Conservation (phyloP, 805 yeast species). For the Saturnispora serradocipensis region DNA sequence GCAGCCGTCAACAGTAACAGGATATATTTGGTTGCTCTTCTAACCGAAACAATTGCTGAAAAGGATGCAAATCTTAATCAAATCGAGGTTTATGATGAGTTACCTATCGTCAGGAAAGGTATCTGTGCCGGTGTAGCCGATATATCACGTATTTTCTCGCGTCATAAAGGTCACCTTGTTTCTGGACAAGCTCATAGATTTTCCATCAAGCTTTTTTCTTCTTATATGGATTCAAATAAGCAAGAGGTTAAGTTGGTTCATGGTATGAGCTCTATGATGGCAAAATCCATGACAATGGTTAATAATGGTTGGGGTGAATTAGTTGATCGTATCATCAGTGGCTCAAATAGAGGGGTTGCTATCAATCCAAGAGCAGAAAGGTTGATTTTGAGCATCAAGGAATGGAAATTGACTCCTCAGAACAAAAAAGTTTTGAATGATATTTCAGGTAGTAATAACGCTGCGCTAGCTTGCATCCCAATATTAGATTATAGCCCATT, state of each 20-base stretch:
- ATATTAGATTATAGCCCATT: constrained; percentile 58
- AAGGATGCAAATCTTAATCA: background rate
- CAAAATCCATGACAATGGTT: constrained; percentile 26
- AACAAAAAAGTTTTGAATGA: constrained; percentile 22
- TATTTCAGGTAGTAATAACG: constrained; percentile 7
- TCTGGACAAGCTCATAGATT: constrained; percentile 64
- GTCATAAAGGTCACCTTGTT: constrained; percentile 48
- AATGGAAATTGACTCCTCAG: constrained; percentile 35
- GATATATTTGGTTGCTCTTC: constrained; percentile 65
- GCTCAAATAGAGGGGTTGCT: constrained; percentile 69
- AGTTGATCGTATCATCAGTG: constrained; percentile 66
- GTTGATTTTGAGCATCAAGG: constrained; percentile 62
- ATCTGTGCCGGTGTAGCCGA: constrained; percentile 86
- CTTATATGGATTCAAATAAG: constrained; percentile 41
- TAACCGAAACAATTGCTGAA: constrained; percentile 52
- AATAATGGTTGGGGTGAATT: constrained; percentile 88
- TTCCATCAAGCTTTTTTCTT: constrained; percentile 61
- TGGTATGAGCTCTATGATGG: constrained; percentile 30
- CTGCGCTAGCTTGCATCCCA: constrained; percentile 55
- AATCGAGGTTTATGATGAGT: constrained; percentile 2
- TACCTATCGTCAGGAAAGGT: constrained; percentile 52
- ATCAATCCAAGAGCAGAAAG: constrained; percentile 73
- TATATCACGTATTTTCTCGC: constrained; percentile 67
- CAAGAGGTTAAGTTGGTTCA: constrained; percentile 19
- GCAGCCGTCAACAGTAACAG: constrained; percentile 50